phyloP scores from a whole-genome alignment of 345 rosid genomes.

The Populus deltoides region DNA sequence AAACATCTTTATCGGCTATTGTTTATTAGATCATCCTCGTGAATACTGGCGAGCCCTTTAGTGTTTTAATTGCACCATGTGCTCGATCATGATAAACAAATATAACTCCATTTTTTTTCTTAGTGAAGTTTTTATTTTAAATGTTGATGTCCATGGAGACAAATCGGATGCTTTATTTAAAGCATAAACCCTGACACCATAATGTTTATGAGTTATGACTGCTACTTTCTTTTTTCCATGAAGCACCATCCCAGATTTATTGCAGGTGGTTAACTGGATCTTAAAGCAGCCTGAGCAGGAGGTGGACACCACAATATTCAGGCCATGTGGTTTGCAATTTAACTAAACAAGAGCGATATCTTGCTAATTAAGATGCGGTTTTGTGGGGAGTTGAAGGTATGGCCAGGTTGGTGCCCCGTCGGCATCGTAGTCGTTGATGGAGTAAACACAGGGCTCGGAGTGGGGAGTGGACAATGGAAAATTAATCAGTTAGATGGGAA shows the following conservation, averaged over 20 bases:
- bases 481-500: not conserved
- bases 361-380: not conserved
- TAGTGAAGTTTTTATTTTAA: not conserved
- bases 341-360: not conserved
- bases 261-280: not conserved
- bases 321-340: not conserved
- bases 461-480: not conserved
- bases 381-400: not conserved
- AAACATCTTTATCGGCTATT: not conserved
- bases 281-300: not conserved
- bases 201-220: not conserved
- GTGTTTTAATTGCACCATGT: not conserved
- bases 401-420: not conserved
- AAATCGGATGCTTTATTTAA: not conserved
- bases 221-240: not conserved
- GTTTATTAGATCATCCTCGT: not conserved
- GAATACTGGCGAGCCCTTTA: not conserved
- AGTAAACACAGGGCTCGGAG: not conserved
- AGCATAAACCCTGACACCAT: not conserved
- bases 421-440: not conserved
- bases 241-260: not conserved
- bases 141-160: not conserved
- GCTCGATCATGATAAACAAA: not conserved
- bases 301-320: not conserved
- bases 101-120: not conserved